phyloP scores from a whole-genome alignment of 257 asterid species.

The Handroanthus guayacan region DNA sequence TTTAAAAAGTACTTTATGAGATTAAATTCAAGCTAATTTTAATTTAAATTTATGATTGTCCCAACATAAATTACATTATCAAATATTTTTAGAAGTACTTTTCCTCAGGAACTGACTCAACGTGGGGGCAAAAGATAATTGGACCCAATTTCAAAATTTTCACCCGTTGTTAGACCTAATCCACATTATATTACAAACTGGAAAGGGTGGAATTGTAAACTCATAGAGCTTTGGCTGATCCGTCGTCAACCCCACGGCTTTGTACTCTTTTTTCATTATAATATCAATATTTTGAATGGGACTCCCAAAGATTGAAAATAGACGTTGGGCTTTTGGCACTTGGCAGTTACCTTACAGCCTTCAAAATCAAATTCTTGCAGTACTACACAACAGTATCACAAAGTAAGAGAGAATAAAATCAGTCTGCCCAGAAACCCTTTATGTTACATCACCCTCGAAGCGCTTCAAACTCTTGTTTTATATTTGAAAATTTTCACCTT shows the following conservation, averaged over 20 bases:
- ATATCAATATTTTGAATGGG: conserved; percentile 39
- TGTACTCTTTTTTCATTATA: conserved; percentile 24
- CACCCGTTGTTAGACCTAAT: background rate
- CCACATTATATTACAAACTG: conserved; percentile 7
- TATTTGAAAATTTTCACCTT: background rate
- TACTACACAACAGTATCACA: background rate
- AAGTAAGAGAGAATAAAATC: conserved; percentile 51
- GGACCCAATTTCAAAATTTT: background rate
- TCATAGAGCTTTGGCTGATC: conserved; percentile 23
- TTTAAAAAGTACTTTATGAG: too few species aligned
- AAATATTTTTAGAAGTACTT: too few species aligned
- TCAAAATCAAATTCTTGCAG: conserved; percentile 52
- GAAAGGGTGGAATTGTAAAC: conserved; percentile 35
- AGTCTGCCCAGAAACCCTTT: conserved; percentile 23
- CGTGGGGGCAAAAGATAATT: background rate
- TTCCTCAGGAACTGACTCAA: background rate
- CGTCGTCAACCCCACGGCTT: conserved; percentile 49
- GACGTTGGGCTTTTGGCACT: conserved; percentile 55
- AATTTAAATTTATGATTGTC: too few species aligned
- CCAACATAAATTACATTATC: too few species aligned
- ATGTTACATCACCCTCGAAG: conserved; percentile 28
- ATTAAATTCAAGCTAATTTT: too few species aligned
- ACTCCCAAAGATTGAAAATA: conserved; percentile 30
- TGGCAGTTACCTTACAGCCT: conserved; percentile 49
- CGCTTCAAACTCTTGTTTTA: conserved; percentile 19